A percentile compares a stretch with the other conserved stretches of the same genome.
These are phyloP conservation scores for Sordariomycetes sp. DNA, from an alignment of 2,329 filamentous ascomycete species.

Conservation along the genomic window DNA sequence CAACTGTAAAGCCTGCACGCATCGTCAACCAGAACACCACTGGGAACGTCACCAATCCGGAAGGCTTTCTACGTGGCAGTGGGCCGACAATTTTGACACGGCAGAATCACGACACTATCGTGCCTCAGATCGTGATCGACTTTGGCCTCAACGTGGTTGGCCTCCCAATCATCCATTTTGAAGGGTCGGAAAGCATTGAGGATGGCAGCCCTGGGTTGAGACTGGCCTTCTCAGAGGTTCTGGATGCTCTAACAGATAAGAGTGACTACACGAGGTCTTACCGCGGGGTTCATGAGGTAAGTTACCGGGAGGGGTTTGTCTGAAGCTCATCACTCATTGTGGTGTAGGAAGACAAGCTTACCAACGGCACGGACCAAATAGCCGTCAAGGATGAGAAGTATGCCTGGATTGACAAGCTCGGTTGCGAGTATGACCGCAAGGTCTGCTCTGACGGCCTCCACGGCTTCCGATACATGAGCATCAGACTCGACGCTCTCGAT, in stretches of 20 bases:
- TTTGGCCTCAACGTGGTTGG: conserved; percentile 40
- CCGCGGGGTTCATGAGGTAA: conserved; percentile 17
- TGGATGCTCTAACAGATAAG: conserved; percentile 30
- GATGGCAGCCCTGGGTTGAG: conserved; percentile 27
- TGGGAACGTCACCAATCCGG: conserved; percentile 3
- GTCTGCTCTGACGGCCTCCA: conserved; percentile 44
- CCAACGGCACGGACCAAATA: conserved; percentile 38
- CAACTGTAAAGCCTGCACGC: background rate
- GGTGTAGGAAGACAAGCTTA: conserved; percentile 18
- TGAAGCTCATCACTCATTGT: background rate
- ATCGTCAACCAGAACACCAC: background rate
- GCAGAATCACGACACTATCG: conserved; percentile 9
- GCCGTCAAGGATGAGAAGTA: conserved; percentile 31
- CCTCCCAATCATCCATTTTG: conserved; percentile 30
- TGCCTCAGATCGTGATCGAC: conserved; percentile 34
- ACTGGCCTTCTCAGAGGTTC: conserved; percentile 38
- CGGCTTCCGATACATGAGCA: conserved; percentile 41
- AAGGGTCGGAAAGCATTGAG: conserved; percentile 16
- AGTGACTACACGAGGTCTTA: conserved; percentile 40
- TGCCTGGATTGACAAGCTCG: conserved; percentile 33
- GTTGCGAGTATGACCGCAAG: conserved; percentile 29
- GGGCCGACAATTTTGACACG: conserved; percentile 1
- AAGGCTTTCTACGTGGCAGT: conserved; percentile 1
- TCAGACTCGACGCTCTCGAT: conserved; percentile 33
- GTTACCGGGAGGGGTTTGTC: conserved; percentile 2